These are phyloP conservation scores for Biscogniauxia mediterranea DNA, from an alignment of 2,329 filamentous ascomycete genomes.

Conservation along the genomic window DNA sequence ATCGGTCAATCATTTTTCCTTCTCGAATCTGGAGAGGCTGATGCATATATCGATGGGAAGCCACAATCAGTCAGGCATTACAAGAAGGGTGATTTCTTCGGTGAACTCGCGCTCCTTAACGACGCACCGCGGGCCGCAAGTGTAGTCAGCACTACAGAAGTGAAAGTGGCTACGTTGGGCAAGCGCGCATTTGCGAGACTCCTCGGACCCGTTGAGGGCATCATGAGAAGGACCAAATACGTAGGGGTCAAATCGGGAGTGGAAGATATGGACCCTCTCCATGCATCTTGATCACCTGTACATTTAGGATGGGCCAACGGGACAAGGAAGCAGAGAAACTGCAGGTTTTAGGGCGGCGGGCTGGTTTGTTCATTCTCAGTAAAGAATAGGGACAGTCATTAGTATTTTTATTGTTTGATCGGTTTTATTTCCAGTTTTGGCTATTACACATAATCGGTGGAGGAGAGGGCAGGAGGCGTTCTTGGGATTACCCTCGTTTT, in stretches of 20 bases:
- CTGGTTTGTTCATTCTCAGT: slow-evolving; percentile 5
- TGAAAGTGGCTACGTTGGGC: slow-evolving; percentile 89
- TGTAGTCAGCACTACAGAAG: slow-evolving; percentile 77
- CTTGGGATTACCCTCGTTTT: slow-evolving; percentile 27
- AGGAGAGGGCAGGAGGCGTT: slow-evolving; percentile 23
- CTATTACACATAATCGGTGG: slow-evolving; percentile 5
- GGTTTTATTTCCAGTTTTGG: neutral
- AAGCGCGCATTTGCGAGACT: slow-evolving; percentile 94
- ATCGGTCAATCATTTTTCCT: slow-evolving; percentile 90
- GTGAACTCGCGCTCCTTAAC: slow-evolving; percentile 88
- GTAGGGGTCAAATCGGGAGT: slow-evolving; percentile 59
- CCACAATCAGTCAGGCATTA: slow-evolving; percentile 75
- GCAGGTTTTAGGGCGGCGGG: slow-evolving; percentile 12
- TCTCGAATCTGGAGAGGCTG: slow-evolving; percentile 81
- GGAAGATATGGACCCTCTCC: slow-evolving; percentile 66
- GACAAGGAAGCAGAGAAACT: slow-evolving; percentile 11
- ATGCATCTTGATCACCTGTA: slow-evolving; percentile 32
- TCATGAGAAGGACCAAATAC: slow-evolving; percentile 79
- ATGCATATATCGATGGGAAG: slow-evolving; percentile 76
- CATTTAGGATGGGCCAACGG: slow-evolving; percentile 9
- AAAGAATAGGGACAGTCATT: slow-evolving; percentile 7
- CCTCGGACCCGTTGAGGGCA: slow-evolving; percentile 87
- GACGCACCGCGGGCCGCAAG: slow-evolving; percentile 91
- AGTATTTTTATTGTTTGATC: slow-evolving; percentile 7
- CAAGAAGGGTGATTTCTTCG: slow-evolving; percentile 92